Percentiles rank a stretch among this genome's conserved stretches.
phyloP scores from a whole-genome alignment of 306 rosid genomes.

The Hippophae tibetana region DNA sequence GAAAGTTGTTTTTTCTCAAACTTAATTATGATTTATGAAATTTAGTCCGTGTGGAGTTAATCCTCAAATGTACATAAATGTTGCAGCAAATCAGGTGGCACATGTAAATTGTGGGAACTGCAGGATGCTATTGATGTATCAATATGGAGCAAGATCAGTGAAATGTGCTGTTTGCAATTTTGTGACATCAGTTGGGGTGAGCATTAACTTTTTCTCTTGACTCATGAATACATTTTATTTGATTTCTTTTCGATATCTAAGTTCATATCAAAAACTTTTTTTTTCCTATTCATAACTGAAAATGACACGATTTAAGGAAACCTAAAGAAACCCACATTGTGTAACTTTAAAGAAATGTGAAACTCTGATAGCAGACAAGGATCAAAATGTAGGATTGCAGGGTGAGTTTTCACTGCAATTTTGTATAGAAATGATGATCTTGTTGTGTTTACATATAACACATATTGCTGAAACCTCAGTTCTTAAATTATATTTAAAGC shows the following conservation, averaged over 20 bases:
- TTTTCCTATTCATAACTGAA: too few species aligned
- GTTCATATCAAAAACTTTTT: background rate
- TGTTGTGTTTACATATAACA: too few species aligned
- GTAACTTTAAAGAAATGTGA: too few species aligned
- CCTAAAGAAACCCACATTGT: too few species aligned
- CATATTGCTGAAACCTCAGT: too few species aligned
- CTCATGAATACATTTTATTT: background rate
- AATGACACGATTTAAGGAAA: too few species aligned
- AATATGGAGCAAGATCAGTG: conserved; percentile 92
- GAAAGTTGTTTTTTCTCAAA: background rate
- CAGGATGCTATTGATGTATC: conserved; percentile 87
- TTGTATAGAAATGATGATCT: too few species aligned
- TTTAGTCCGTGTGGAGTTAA: background rate
- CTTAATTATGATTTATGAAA: background rate
- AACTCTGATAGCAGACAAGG: too few species aligned
- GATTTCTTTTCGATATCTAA: background rate
- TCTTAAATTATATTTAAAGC: too few species aligned
- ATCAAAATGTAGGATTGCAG: too few species aligned
- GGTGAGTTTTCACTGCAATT: too few species aligned
- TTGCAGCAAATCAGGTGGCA: conserved; percentile 97
- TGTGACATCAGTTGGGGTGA: conserved; percentile 93
- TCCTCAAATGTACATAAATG: conserved; percentile 13
- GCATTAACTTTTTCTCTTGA: conserved; percentile 15
- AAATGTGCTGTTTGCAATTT: conserved; percentile 98
- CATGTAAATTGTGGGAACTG: conserved; percentile 95